Percentiles rank a stretch among this genome's conserved stretches.
phyloP scores from a whole-genome alignment of 2,329 filamentous ascomycete species.

The Aspergillus nomiae region DNA sequence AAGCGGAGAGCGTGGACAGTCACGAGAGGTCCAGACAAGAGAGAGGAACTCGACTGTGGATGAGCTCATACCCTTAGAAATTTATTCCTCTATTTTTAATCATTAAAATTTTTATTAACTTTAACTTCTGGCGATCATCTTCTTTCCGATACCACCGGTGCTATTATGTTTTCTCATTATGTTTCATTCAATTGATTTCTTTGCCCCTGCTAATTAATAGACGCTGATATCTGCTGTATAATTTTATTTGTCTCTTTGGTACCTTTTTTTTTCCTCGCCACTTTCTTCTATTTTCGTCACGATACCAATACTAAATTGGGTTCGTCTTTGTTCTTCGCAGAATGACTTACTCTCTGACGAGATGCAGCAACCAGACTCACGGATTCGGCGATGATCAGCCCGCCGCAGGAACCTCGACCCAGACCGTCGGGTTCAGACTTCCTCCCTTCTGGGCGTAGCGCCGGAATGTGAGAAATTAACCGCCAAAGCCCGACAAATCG shows the following conservation, averaged over 20 bases:
- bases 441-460: slow-evolving; percentile 1
- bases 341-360: not conserved
- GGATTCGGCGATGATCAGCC: slow-evolving; percentile 25
- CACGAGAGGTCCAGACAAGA: slow-evolving; percentile 2
- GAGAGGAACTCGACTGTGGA: not conserved
- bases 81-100: not conserved
- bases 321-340: not conserved
- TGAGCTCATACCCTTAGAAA: slow-evolving; percentile 6
- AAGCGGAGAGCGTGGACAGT: slow-evolving; percentile 3
- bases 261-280: not conserved
- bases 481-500: not conserved
- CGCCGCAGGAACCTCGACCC: slow-evolving; percentile 34
- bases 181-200: not conserved
- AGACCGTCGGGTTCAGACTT: slow-evolving; percentile 28
- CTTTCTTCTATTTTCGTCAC: not conserved
- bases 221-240: not conserved
- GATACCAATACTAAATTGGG: not conserved
- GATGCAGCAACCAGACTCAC: slow-evolving; percentile 3
- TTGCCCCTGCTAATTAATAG: not conserved
- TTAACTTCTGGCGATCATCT: not conserved
- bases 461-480: not conserved
- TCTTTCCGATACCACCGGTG: not conserved
- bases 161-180: not conserved
- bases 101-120: not conserved
- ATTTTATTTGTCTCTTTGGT: not conserved